These are phyloP conservation scores for Taphrina wiesneri DNA, from an alignment of 1,139 yeast species.

Conservation along the genomic window DNA sequence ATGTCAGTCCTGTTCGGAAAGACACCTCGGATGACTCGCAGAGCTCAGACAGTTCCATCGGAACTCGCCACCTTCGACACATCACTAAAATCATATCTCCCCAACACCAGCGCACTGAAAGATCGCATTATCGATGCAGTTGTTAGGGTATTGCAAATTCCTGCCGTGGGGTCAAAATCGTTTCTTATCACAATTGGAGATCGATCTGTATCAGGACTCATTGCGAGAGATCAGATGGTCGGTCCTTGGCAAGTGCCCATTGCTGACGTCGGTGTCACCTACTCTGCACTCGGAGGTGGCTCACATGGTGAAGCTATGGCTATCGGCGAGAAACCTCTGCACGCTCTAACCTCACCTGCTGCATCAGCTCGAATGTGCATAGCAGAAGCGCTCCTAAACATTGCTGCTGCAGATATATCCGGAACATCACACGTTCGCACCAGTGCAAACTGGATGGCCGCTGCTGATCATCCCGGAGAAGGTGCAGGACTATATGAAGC, in stretches of 20 bases:
- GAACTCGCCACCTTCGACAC: slow-evolving; percentile 51
- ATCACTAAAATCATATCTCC: slow-evolving; percentile 48
- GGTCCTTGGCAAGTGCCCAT: slow-evolving; percentile 99
- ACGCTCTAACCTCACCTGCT: slow-evolving; percentile 86
- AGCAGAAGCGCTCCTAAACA: slow-evolving; percentile 87
- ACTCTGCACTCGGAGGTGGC: slow-evolving; percentile 77
- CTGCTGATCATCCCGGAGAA: slow-evolving; percentile 93
- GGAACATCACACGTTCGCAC: slow-evolving; percentile 73
- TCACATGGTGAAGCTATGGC: slow-evolving; percentile 96
- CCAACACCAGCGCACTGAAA: background rate
- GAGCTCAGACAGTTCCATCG: slow-evolving; percentile 66
- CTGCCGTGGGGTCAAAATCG: slow-evolving; percentile 92
- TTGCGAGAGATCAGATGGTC: slow-evolving; percentile 97
- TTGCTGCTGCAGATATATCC: slow-evolving; percentile 86
- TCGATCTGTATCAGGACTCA: slow-evolving; percentile 91
- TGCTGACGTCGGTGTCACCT: slow-evolving; percentile 97
- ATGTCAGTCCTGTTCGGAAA: slow-evolving; percentile 97
- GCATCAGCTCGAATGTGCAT: slow-evolving; percentile 97
- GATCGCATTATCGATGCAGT: slow-evolving; percentile 57
- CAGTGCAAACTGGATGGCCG: slow-evolving; percentile 99
- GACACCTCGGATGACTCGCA: slow-evolving; percentile 90
- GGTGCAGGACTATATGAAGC: slow-evolving; percentile 95
- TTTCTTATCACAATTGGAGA: slow-evolving; percentile 97
- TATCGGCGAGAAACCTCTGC: slow-evolving; percentile 92
- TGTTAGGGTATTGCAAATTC: slow-evolving; percentile 79